Base-by-base conservation (phyloP, 2,329 filamentous ascomycete genomes). In the Zymoseptoria brevis region DNA sequence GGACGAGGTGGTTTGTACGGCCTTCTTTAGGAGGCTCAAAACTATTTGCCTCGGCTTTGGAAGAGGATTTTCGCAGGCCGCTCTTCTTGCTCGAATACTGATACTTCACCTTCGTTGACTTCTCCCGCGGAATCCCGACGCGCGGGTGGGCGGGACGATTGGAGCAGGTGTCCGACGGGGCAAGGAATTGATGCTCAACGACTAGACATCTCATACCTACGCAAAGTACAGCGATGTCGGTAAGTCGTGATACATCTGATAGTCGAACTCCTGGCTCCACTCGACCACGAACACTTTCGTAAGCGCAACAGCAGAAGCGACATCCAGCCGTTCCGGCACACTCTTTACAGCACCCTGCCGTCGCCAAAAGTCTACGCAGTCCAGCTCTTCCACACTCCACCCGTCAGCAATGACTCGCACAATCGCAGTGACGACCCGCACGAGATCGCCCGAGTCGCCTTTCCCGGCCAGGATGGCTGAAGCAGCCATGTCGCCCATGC, bases 401-500 rank as follows among this genome's bases (percentile, higher is more conserved):
- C 26, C n/a, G 13, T 55, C 54, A 6, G 35, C 41, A 8, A 41
- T n/a, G 6, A 55, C 30, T 9, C 29, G 13, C 24, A 55, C 53
- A 45, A 35, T 35, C 19, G 30, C 53, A 19, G 53, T 45, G 30
- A 55, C 53, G 8, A 45, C 30, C 16, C 53, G 24, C n/a, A 55
- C 53, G 5, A 55, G 53, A 24, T 55, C 53, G 24, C 29, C 53
- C 6, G 53, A 55, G 22, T 55, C 22, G 11, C 53, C 53, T 19
- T 35, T 8, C 8, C 53, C 3, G 6, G 53, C 53, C 53, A 55
- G 1, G 29, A 55, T 24, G 8, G 53, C 53, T 8, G 24, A 35
- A 16, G 24, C 26, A 16, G 53, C 53, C 53, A 55, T 55, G 30
- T 55, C 53, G 19, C 53, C 30, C 53, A 55, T 55, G 53, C 30